A percentile compares a stretch with the other conserved stretches of the same genome.
Evolutionary conservation across 2,329 filamentous ascomycete genomes (phyloP).

Genomic region (Byssothecium circinans): DNA sequence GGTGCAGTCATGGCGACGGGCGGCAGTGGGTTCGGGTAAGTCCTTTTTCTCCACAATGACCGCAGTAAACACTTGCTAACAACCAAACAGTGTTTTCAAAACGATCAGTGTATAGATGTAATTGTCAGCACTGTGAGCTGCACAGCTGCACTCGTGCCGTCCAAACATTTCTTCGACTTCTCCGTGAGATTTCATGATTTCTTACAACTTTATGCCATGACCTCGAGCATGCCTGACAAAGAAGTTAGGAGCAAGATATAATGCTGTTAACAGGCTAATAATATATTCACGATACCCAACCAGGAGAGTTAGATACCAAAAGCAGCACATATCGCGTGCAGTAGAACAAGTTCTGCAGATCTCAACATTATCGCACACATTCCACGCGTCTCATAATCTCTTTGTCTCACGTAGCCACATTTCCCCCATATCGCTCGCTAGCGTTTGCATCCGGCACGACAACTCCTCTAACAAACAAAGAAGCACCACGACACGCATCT

Average conservation of each 20-base stretch:
- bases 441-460: background rate
- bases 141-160: background rate
- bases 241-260: too few species aligned
- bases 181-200: too few species aligned
- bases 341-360: background rate
- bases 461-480: constrained; percentile 4
- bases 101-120: constrained; percentile 43
- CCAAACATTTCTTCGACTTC: background rate
- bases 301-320: too few species aligned
- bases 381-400: background rate
- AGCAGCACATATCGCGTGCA: background rate
- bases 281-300: too few species aligned
- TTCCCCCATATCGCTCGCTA: background rate
- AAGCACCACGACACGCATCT: background rate
- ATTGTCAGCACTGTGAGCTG: background rate
- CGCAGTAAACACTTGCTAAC: constrained; percentile 13
- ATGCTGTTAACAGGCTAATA: too few species aligned
- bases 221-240: too few species aligned
- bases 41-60: constrained; percentile 10
- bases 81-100: constrained; percentile 41
- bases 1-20: constrained; percentile 89
- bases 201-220: too few species aligned
- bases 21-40: constrained; percentile 73
- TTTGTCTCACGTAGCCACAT: constrained; percentile 2
- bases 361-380: too few species aligned